Base-by-base conservation (phyloP, 768 basidiomycete genomes). In the Lentinus tigrinus region DNA sequence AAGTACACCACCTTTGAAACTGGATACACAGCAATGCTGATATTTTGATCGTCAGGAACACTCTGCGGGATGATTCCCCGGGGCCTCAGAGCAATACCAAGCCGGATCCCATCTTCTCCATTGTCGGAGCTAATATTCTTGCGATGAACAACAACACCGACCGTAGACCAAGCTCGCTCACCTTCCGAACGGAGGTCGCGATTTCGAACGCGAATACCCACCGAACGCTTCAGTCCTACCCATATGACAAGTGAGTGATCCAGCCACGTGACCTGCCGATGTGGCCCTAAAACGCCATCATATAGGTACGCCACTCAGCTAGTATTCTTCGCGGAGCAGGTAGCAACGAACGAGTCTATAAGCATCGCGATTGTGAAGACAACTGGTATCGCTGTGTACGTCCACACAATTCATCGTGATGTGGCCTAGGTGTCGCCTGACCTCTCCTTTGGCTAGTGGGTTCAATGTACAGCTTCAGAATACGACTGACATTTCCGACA, bases 381-480 rank as follows among this genome's bases (percentile, higher is more conserved):
- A 17, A 43, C 48, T 0, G 62, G 62, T 24, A 59, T 63, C 9
- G 62, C 62, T 19, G 58, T 59, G 62, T 63, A 40, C 11, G 62
- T 59, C 10, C 24, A 11, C 31, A 7, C 31, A 31, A 11, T 31
- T 6, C 31, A 31, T 28, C 21, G 19, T 2, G 3, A 14, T 19
- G 14, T n/a, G 3, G 5, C n/a, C 21, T 17, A 9, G 14, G 13
- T 7, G 11, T 13, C 1, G 2, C 2, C n/a, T n/a, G n/a, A n/a
- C n/a, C n/a, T n/a, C n/a, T n/a, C n/a, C n/a, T n/a, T n/a, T 26
- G 23, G 9, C 2, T 23, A 63, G 62, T 14, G 62, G 62, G 8
- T 63, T 56, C 55, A 63, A 63, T 13, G 62, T 49, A 3, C 47
- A 56, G 55, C 55, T 56, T 4, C 55, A 56, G 47, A 56, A 43